A percentile compares a stretch with the other conserved stretches of the same genome.
Evolutionary conservation across 1,139 yeast genomes (phyloP).

Genomic region (Meyerozyma smithsonii): DNA sequence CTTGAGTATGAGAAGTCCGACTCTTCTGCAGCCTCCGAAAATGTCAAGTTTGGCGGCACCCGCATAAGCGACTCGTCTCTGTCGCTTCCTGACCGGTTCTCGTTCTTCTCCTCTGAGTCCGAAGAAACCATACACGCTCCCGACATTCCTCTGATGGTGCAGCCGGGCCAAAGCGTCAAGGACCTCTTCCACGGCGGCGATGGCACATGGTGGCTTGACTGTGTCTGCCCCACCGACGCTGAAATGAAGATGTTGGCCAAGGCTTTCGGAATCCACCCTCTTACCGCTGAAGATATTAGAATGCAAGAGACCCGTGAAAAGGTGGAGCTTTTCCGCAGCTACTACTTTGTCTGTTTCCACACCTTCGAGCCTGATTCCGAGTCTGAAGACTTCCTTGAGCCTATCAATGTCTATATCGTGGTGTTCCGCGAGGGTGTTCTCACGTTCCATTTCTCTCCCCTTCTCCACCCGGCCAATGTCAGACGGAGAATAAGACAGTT

Average conservation of each 20-base stretch:
- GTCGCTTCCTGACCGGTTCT: constrained; percentile 63
- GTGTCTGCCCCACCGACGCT: constrained; percentile 62
- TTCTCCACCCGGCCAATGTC: constrained; percentile 79
- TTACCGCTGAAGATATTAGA: constrained; percentile 80
- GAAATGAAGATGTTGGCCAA: constrained; percentile 62
- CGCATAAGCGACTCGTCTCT: constrained; percentile 22
- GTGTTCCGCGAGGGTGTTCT: constrained; percentile 82
- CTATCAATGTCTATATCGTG: constrained; percentile 81
- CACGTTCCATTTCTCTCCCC: constrained; percentile 82
- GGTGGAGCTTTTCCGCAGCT: constrained; percentile 69
- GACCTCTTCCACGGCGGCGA: constrained; percentile 60
- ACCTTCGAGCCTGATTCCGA: constrained; percentile 74
- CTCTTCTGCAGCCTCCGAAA: constrained; percentile 17
- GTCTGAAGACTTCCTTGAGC: constrained; percentile 79
- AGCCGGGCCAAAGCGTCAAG: constrained; percentile 59
- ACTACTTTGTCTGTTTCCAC: constrained; percentile 80
- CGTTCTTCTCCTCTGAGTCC: constrained; percentile 73
- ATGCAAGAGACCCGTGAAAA: constrained; percentile 85
- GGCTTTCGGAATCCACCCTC: constrained; percentile 80
- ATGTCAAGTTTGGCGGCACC: constrained; percentile 33
- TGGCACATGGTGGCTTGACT: constrained; percentile 76
- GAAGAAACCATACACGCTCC: constrained; percentile 90
- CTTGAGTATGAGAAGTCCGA: constrained; percentile 19
- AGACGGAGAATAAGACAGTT: constrained; percentile 89
- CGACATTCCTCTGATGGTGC: constrained; percentile 70